Percentiles rank a stretch among this genome's conserved stretches.
Evolutionary conservation across 148 eudicot species (phyloP).

Genomic region (Rhododendron griersonianum): DNA sequence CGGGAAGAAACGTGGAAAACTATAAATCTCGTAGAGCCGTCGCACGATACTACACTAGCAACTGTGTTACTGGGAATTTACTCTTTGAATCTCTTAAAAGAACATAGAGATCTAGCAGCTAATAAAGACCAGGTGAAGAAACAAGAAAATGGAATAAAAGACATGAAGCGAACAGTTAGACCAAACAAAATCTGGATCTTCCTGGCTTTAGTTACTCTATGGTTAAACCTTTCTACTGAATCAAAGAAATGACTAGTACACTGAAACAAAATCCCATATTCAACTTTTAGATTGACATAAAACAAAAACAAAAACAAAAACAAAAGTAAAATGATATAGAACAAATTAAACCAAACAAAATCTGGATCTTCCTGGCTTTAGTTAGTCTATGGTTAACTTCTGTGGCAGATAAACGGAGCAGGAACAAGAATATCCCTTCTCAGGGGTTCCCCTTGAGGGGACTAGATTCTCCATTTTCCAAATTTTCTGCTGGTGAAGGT

Average conservation of each 20-base stretch:
- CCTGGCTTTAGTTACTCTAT: no score
- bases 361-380: conserved; percentile 1
- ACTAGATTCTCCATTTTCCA: conserved; percentile 31
- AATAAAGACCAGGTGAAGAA: neutral
- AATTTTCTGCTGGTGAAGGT: conserved; percentile 27
- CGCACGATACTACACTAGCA: neutral
- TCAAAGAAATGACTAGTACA: neutral
- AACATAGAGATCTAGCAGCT: neutral
- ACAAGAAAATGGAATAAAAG: neutral
- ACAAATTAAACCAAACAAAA: neutral
- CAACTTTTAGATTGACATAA: neutral
- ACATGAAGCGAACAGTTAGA: neutral
- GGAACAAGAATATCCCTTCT: neutral
- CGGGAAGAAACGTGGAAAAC: neutral
- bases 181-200: no score
- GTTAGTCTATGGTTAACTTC: neutral
- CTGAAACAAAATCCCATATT: neutral
- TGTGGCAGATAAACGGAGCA: neutral
- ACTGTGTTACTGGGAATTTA: neutral
- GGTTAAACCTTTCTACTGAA: neutral
- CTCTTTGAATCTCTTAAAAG: neutral
- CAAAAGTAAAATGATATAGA: neutral
- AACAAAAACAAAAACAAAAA: neutral
- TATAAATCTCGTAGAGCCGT: neutral
- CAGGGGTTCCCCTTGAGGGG: conserved; percentile 31